Base-by-base conservation (phyloP, 2,329 filamentous ascomycete species). In the Ramichloridium luteum region DNA sequence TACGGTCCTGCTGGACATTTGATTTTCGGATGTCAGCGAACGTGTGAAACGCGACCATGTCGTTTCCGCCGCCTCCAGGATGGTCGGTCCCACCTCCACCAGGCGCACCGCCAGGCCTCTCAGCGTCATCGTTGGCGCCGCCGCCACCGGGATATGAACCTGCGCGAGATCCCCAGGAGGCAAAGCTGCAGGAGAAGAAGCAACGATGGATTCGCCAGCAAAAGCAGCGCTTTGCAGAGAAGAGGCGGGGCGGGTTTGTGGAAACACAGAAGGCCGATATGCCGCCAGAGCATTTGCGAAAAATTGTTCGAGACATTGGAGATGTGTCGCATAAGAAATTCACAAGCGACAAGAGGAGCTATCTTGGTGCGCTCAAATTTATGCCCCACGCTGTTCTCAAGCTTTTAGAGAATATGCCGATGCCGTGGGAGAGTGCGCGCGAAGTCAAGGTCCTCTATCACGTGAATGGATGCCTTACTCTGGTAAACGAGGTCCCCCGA, bases 261-360 rank as follows among this genome's bases (percentile, higher is more conserved):
- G 88, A 98, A 62, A 93, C 86, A 5, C 88, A 96, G 54, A 98
- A 98, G 68, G 85, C 85, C 6, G 90, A 98, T 51, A 93, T 98
- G 83, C 92, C 90, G 0, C 88, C 90, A 0, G 90, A 96, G 66
- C 90, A 98, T 72, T 56, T 98, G 56, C 83, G 92, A 47, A 98
- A 98, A 66, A 94, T 96, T 43, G 88, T 98, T 37, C 85, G 81
- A 58, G 90, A 98, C 59, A 98, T 98, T 54, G 92, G 92, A 47
- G 90, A 98, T 67, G 88, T 98, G 30, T 96, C 88, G 32, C 92
- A 98, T 60, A 96, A 94, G 67, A 96, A 94, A 59, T 98, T 94
- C 66, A 94, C 84, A 45, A 93, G 80, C 53, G 90, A 98, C 65
- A 98, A 98, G 70, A 75, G 90, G 46, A 94, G 86, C 60, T 98